A percentile compares a stretch with the other conserved stretches of the same genome.
phyloP scores from a whole-genome alignment of 768 basidiomycete genomes.

The Boletus tomentosulus region DNA sequence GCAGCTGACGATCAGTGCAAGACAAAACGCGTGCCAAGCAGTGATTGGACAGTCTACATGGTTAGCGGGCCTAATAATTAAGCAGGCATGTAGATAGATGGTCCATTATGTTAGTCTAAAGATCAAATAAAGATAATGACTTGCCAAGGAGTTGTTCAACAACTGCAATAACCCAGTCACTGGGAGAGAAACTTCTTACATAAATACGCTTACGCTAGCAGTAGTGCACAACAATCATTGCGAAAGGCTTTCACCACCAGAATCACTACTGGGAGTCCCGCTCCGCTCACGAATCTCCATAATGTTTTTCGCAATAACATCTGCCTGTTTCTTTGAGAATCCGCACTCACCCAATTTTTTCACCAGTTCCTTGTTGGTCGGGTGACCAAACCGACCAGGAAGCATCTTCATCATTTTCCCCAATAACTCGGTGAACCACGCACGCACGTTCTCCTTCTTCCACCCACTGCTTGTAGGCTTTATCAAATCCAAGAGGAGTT shows the following conservation, averaged over 20 bases:
- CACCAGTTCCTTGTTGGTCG: slow-evolving; percentile 7
- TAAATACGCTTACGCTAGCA: not conserved
- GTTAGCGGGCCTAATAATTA: too few relatives aligned
- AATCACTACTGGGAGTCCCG: not conserved
- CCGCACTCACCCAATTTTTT: slow-evolving; percentile 14
- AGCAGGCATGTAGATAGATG: too few relatives aligned
- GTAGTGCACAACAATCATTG: not conserved
- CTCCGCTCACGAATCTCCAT: slow-evolving; percentile 1
- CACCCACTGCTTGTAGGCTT: slow-evolving; percentile 4
- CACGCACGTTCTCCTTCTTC: slow-evolving; percentile 12
- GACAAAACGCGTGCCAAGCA: too few relatives aligned
- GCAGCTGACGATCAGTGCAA: too few relatives aligned
- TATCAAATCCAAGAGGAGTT: slow-evolving; percentile 12
- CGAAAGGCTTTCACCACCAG: not conserved
- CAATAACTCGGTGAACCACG: slow-evolving; percentile 18
- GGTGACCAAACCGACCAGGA: slow-evolving; percentile 3
- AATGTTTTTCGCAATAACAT: slow-evolving; percentile 16
- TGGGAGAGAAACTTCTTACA: not conserved
- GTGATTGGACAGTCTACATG: too few relatives aligned
- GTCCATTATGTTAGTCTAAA: too few relatives aligned
- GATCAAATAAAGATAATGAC: too few relatives aligned
- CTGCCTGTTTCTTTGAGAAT: slow-evolving; percentile 17
- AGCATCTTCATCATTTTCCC: slow-evolving; percentile 20
- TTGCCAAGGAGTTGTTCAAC: slow-evolving; percentile 1
- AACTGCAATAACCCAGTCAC: too few relatives aligned